Percentiles rank a stretch among this genome's conserved stretches.
These are phyloP conservation scores for Dothistroma pini DNA, from an alignment of 2,329 filamentous ascomycete genomes.

Conservation along the genomic window DNA sequence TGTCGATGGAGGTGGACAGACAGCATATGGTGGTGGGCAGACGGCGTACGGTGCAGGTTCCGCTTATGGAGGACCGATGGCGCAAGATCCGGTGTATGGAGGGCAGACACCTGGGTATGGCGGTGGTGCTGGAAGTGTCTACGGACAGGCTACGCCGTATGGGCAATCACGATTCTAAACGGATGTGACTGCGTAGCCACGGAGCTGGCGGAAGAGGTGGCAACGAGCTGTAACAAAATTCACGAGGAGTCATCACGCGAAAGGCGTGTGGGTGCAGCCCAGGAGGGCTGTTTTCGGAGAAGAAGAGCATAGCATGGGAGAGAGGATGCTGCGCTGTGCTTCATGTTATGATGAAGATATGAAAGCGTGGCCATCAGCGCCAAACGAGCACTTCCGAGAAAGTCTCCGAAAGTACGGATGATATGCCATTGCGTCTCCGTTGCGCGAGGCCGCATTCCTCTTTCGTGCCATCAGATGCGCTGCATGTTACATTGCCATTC, in stretches of 20 bases:
- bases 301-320: neutral
- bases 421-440: too few species aligned
- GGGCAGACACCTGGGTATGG: conserved; percentile 61
- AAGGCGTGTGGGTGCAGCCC: neutral
- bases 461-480: too few species aligned
- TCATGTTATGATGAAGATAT: neutral
- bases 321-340: neutral
- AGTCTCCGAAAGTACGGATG: too few species aligned
- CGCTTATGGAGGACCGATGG: conserved; percentile 51
- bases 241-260: neutral
- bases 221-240: neutral
- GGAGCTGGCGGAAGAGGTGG: neutral
- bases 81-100: conserved; percentile 48
- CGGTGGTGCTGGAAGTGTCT: conserved; percentile 51
- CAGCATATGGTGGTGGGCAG: conserved; percentile 63
- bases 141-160: conserved; percentile 48
- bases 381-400: neutral
- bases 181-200: neutral
- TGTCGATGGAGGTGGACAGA: conserved; percentile 59
- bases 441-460: too few species aligned
- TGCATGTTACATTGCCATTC: too few species aligned
- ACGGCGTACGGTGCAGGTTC: conserved; percentile 65
- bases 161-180: conserved; percentile 12
- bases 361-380: neutral
- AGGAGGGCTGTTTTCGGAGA: neutral